Conservation (phyloP, 352 stramenopile genomes). For the Globisporangium echinulatum region DNA sequence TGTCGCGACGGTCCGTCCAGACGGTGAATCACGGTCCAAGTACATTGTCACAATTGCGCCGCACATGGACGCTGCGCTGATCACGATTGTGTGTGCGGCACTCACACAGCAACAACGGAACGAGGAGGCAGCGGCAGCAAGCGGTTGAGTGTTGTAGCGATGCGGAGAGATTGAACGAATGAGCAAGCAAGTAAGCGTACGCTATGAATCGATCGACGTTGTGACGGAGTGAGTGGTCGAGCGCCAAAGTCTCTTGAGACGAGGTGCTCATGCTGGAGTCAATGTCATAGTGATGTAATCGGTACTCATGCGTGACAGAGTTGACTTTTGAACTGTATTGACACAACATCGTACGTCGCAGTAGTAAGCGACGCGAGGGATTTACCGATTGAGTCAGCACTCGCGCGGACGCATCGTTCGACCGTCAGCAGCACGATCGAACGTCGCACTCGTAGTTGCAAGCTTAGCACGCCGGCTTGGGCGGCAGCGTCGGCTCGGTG, state of each 20-base stretch:
- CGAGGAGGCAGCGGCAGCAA: too few relatives aligned
- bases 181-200: too few relatives aligned
- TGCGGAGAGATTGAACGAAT: too few relatives aligned
- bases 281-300: too few relatives aligned
- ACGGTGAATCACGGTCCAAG: background rate
- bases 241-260: too few relatives aligned
- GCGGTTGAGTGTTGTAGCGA: too few relatives aligned
- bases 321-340: too few relatives aligned
- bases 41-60: constrained; percentile 21
- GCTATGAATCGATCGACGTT: too few relatives aligned
- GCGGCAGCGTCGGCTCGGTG: background rate
- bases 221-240: too few relatives aligned
- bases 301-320: too few relatives aligned
- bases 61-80: constrained; percentile 22
- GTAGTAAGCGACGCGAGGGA: background rate
- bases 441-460: background rate
- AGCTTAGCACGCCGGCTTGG: background rate
- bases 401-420: too few relatives aligned
- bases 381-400: background rate
- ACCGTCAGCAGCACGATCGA: background rate
- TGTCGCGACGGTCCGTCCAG: background rate
- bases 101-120: background rate
- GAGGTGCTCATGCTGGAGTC: too few relatives aligned
- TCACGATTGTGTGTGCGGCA: constrained; percentile 20
- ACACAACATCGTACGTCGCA: background rate